Evolutionary conservation across 768 basidiomycete species (phyloP), one percentile per base, ranked within the genome.

Genomic region (Glaciozyma martinii): DNA sequence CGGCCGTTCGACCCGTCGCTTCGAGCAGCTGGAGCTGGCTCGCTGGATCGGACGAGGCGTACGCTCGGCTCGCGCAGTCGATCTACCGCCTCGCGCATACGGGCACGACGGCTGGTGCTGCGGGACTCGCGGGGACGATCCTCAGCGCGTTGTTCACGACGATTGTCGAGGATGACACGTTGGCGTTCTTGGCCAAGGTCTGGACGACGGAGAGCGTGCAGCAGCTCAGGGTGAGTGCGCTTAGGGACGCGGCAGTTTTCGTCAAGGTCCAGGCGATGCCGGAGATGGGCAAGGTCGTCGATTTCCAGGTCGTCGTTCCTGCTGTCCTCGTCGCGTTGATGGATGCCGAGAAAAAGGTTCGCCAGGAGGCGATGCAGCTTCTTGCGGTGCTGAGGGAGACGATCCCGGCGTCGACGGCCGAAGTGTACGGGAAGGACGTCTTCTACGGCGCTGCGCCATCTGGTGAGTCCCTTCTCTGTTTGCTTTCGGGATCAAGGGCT

Each of bases 231-330:
- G 62, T 81, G 3, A 80, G 84, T 2, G 85, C 90, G 0, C 78
- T 97, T 13, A 78, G 81, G 7, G 91, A 97, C 74, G 84, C 85
- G 25, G 79, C 82, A 3, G 89, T 90, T 0, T 93, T 93, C 76
- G 75, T 98, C 18, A 81, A 84, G 55, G 89, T 92, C 0, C 60
- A 64, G 3, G 78, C 81, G 54, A 77, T 80, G 49, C 79, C 80
- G 44, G 78, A 80, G 19, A 5, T 16, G 27, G 75, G 86, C 6
- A 74, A 66, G 67, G 16, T 67, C 66, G 59, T 71, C 59, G 79
- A 80, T 61, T 78, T 78, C 73, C 79, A 80, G 65, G 70, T 76
- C 59, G 60, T 79, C 62, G 61, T 80, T 1, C 78, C 78, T 6
- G 59, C 74, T 13, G 71, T 63, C 42, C 72, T 60, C 68, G 61